Conservation (phyloP, 2,329 filamentous ascomycete species). For the Trichoderma gracile region DNA sequence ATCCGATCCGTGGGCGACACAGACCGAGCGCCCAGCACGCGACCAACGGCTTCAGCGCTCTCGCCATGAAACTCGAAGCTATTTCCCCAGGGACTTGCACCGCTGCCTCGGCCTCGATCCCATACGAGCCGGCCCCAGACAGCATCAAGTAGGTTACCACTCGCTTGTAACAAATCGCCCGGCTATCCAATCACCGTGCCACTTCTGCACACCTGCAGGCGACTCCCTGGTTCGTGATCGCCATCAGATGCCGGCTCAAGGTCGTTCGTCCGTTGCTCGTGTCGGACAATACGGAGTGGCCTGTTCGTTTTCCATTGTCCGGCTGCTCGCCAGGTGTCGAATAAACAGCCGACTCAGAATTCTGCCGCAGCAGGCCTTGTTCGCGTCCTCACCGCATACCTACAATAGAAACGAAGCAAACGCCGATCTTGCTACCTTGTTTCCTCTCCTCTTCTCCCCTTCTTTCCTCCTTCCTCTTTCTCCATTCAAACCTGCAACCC, state of each 20-base stretch:
- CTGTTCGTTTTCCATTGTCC: neutral
- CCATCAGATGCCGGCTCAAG: neutral
- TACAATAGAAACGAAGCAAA: neutral
- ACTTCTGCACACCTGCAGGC: neutral
- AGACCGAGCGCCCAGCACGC: neutral
- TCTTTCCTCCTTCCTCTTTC: neutral
- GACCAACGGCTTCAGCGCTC: too few species aligned
- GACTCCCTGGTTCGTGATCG: neutral
- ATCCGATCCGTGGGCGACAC: neutral
- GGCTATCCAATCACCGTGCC: too few species aligned
- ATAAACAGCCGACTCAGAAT: conserved; percentile 1
- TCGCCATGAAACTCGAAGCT: too few species aligned
- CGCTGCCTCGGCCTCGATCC: neutral
- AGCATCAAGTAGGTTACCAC: neutral
- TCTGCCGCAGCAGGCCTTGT: conserved; percentile 8
- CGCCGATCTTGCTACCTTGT: neutral
- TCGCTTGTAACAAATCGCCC: too few species aligned
- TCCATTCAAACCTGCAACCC: neutral
- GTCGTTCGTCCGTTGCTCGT: neutral
- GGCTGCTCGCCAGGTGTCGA: neutral
- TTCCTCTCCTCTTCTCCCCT: neutral
- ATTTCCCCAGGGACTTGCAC: too few species aligned
- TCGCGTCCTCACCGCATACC: conserved; percentile 17
- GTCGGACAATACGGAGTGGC: neutral
- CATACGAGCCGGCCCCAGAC: neutral